Conservation (phyloP, 1,139 yeast species). For the Kodamaea ohmeri region DNA sequence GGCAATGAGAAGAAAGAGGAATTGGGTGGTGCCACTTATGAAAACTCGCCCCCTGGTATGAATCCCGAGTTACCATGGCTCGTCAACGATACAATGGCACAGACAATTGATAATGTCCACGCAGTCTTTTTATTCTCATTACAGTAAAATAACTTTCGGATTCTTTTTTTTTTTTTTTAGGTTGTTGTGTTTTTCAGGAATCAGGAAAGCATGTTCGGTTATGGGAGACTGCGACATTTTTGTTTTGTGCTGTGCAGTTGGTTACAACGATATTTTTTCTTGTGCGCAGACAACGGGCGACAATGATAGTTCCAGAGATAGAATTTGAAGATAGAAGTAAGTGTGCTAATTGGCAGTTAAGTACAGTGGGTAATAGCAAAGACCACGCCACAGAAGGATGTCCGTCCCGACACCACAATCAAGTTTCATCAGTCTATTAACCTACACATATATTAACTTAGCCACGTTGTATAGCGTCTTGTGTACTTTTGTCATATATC, state of each 20-base stretch:
- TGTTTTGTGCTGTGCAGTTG: not conserved
- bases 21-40: too few species aligned
- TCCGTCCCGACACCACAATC: not conserved
- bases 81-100: constrained; percentile 1
- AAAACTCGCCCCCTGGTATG: too few species aligned
- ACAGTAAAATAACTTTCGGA: too few species aligned
- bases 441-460: too few species aligned
- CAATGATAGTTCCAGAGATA: constrained; percentile 1
- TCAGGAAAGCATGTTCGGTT: constrained; percentile 2
- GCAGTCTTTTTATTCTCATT: constrained; percentile 1
- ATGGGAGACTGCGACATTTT: constrained; percentile 1
- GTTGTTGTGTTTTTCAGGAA: not conserved
- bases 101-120: constrained; percentile 2
- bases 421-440: too few species aligned
- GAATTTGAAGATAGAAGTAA: not conserved
- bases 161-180: constrained; percentile 1
- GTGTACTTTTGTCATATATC: too few species aligned
- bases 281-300: constrained; percentile 1
- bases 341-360: constrained; percentile 1
- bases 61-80: too few species aligned
- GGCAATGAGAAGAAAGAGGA: not conserved
- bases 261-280: constrained; percentile 1
- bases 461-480: too few species aligned
- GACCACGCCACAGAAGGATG: not conserved
- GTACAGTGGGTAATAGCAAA: not conserved